phyloP scores from a whole-genome alignment of 768 basidiomycete genomes.

The Kwoniella pini region DNA sequence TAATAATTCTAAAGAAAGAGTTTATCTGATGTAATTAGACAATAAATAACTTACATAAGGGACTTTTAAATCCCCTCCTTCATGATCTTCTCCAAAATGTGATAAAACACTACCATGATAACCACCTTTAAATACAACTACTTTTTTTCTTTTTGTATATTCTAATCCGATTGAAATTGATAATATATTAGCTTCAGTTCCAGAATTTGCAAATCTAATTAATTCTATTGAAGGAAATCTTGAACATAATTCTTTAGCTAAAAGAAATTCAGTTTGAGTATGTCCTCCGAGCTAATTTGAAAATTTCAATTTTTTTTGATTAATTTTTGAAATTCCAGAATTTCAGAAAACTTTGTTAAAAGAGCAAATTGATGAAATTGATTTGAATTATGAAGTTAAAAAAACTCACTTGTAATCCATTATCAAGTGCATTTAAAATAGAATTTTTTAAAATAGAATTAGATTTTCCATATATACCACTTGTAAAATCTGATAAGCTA shows the following conservation, averaged over 20 bases:
- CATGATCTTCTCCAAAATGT: slow-evolving; percentile 11
- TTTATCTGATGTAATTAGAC: background rate
- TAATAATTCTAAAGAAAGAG: background rate
- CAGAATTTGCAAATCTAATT: slow-evolving; percentile 32
- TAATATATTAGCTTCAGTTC: slow-evolving; percentile 30
- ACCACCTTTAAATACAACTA: slow-evolving; percentile 26
- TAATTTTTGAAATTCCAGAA: too few species aligned
- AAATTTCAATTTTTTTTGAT: too few species aligned
- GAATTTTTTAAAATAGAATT: slow-evolving; percentile 23
- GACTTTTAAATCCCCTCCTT: slow-evolving; percentile 18
- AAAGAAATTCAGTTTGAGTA: slow-evolving; percentile 15
- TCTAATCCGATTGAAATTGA: slow-evolving; percentile 19
- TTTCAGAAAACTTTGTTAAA: too few species aligned
- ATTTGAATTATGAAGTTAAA: too few species aligned
- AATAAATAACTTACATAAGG: slow-evolving; percentile 16
- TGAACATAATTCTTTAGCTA: slow-evolving; percentile 15
- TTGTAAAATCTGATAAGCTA: slow-evolving; percentile 24
- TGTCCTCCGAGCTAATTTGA: slow-evolving; percentile 27
- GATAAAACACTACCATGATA: slow-evolving; percentile 31
- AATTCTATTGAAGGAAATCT: slow-evolving; percentile 29
- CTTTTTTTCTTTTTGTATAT: slow-evolving; percentile 19
- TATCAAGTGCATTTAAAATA: slow-evolving; percentile 22
- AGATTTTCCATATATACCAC: slow-evolving; percentile 31
- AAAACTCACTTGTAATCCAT: slow-evolving; percentile 25
- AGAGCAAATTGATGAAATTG: too few species aligned